phyloP scores from a whole-genome alignment of 805 yeast species.

The Starmera pachycereana region DNA sequence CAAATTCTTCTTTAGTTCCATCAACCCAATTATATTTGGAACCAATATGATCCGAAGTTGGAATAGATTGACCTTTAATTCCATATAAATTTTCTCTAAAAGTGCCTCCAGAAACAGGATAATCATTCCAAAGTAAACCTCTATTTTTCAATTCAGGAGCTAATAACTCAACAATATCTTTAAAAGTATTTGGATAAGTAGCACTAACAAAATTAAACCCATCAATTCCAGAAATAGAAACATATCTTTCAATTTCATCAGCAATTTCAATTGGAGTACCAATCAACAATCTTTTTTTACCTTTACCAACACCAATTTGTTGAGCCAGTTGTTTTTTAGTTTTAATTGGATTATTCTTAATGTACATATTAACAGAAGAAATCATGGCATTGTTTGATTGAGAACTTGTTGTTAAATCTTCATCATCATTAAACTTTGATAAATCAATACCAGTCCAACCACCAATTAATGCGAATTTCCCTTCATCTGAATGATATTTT shows the following conservation, averaged over 20 bases:
- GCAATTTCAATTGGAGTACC: slow-evolving; percentile 29
- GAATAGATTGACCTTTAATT: slow-evolving; percentile 8
- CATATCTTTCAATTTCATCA: slow-evolving; percentile 28
- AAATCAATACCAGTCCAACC: slow-evolving; percentile 33
- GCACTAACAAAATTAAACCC: slow-evolving; percentile 32
- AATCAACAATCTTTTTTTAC: slow-evolving; percentile 17
- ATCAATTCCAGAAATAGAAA: slow-evolving; percentile 29
- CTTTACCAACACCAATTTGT: slow-evolving; percentile 20
- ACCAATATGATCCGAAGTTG: slow-evolving; percentile 10
- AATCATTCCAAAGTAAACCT: slow-evolving; percentile 26
- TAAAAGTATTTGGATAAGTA: slow-evolving; percentile 26
- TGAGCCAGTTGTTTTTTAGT: slow-evolving; percentile 15
- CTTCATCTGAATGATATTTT: slow-evolving; percentile 24
- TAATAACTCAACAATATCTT: slow-evolving; percentile 25
- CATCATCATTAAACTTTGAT: slow-evolving; percentile 22
- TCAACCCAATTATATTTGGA: slow-evolving; percentile 14
- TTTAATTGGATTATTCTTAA: slow-evolving; percentile 11
- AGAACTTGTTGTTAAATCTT: slow-evolving; percentile 13
- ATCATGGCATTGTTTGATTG: slow-evolving; percentile 20
- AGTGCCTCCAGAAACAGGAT: slow-evolving; percentile 23
- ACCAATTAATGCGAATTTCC: slow-evolving; percentile 28
- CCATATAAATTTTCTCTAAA: slow-evolving; percentile 24
- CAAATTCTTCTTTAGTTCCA: slow-evolving; percentile 19
- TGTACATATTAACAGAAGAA: slow-evolving; percentile 20
- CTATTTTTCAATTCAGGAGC: slow-evolving; percentile 26